Base-by-base conservation (phyloP, 2,329 filamentous ascomycete species). In the Neurospora sp. region DNA sequence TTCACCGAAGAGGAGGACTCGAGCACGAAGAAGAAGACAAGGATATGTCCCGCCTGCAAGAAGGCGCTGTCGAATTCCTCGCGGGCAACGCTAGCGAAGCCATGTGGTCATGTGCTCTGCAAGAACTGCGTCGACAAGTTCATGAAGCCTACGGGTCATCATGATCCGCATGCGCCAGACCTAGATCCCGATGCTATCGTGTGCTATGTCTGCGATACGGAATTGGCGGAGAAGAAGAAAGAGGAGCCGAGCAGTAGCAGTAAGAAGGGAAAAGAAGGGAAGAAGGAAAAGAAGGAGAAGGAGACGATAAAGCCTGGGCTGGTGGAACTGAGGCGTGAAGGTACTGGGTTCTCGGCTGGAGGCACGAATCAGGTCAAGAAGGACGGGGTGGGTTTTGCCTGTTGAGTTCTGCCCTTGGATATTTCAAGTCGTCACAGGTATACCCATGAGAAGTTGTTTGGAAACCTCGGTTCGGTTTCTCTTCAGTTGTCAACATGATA, bases 91-190 rank as follows among this genome's bases (percentile, higher is more conserved):
- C 83, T 97, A 68, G 89, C 92, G 1, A 94, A 92, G 78, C 92
- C 92, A 0, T 99, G 95, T 76, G 95, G 95, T 0, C 95, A 99
- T 78, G 93, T 98, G 0, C 81, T 97, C 28, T 99, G 95, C 80
- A 90, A 91, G 75, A 90, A 87, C 46, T 97, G 95, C 77, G 90
- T 94, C 17, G 87, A 89, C 69, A 91, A 93, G 77, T 97, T 98
- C 79, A 90, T 97, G 84, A 86, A 85, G 8, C 86, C 88, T 57
- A 82, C 80, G 69, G 83, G 77, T 74, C 83, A 80, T 70, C 81
- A 73, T 78, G 87, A 91, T 77, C 87, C 88, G 6, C 90, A 93
- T 74, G 86, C 88, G 38, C 81, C 88, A 75, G 76, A 80, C 28
- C 71, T 74, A 12, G 75, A 77, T 10, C 75, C 80, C 1, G 83